These are phyloP conservation scores for Sporothrix luriei DNA, from an alignment of 2,329 filamentous ascomycete species.

Conservation along the genomic window DNA sequence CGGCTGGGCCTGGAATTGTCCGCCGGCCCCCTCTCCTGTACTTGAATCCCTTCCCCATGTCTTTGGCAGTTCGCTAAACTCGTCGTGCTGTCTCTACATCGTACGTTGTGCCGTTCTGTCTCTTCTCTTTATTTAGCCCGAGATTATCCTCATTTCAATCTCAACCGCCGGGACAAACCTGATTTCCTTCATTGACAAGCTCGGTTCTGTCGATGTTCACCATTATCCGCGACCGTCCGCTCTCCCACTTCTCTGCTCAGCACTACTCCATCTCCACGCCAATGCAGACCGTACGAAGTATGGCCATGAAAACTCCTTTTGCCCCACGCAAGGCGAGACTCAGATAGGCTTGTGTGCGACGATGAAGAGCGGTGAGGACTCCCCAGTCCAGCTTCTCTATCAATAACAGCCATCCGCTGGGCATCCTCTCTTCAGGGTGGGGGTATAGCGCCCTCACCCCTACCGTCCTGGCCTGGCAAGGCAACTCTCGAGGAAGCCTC, in stretches of 20 bases:
- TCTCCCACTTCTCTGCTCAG: neutral
- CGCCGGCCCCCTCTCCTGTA: conserved; percentile 2
- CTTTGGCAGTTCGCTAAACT: neutral
- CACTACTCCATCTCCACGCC: conserved; percentile 12
- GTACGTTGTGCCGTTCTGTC: neutral
- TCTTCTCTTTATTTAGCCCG: conserved; percentile 11
- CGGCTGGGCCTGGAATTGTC: neutral
- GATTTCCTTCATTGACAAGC: neutral
- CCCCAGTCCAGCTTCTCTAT: too few species aligned
- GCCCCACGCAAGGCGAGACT: neutral
- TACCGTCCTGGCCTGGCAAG: neutral
- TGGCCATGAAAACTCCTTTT: neutral
- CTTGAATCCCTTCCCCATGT: conserved; percentile 30
- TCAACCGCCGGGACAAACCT: neutral
- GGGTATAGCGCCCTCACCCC: neutral
- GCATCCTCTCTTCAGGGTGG: neutral
- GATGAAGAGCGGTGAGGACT: conserved; percentile 22
- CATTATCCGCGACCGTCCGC: neutral
- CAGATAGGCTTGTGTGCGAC: conserved; percentile 3
- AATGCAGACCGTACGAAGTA: neutral
- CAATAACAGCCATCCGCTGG: neutral
- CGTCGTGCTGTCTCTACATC: too few species aligned
- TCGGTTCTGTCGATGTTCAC: neutral
- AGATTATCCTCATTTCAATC: neutral
- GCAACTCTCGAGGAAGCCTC: neutral